Evolutionary conservation across 2,329 filamentous ascomycete genomes (phyloP), one percentile per base, ranked within the genome.

Genomic region (Colletotrichum navitas): DNA sequence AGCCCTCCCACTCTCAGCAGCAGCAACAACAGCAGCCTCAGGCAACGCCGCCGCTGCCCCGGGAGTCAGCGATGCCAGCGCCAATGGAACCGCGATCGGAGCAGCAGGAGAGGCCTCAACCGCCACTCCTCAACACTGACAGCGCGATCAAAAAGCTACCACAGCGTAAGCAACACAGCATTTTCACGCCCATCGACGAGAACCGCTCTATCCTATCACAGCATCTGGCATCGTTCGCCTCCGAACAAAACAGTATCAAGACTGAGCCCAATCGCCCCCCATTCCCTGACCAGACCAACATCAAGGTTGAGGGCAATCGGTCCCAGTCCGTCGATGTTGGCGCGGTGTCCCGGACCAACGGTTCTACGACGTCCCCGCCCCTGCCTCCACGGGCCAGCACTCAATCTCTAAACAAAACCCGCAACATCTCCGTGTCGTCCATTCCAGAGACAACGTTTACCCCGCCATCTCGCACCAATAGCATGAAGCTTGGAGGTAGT

Each of bases 161-260:
- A 2, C 93, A 92, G 77, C 91, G 93, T 43, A 95, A 95, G 80
- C 92, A 92, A 29, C 92, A 95, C 79, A 98, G 95, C 80, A 98
- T 99, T 71, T 98, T 98, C 79, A 99, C 96, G 0, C 96, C 96
- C 0, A 97, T 99, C 74, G 96, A 98, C 77, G 95, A 97, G 79
- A 94, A 93, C 76, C 89, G 93, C 60, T 98, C 95, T 1, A 92
- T 98, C 70, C 83, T 98, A 54, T 94, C 94, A 16, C 93, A 95
- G 74, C 94, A 97, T 79, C 91, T 93, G 74, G 91, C 90, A 21
- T 89, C 88, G 1, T 92, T 93, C 75, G 86, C 89, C 12, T 71
- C 88, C 3, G 89, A 90, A 60, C 81, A 86, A 59, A 85, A 78
- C 64, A 74, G 77, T 45, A 47, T 74, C 51, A 80, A 86, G 78